Base-by-base conservation (phyloP, 2,329 filamentous ascomycete species). In the Talaromyces sp. region DNA sequence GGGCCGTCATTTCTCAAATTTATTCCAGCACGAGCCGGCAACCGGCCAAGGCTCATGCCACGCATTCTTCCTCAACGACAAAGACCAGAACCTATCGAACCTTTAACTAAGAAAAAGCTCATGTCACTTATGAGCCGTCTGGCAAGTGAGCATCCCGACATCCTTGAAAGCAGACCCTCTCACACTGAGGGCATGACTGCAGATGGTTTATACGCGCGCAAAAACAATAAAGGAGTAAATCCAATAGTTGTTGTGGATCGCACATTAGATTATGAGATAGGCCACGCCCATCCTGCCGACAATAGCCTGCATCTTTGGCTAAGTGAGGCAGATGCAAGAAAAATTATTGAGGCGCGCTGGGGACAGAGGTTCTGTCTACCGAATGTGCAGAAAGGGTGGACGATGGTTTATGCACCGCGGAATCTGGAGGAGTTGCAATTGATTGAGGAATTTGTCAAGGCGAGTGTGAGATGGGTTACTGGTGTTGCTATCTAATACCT, bases 351-450 rank as follows among this genome's bases (percentile, higher is more conserved):
- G 43, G 64, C 64, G 45, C 43, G 60, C 22, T 66, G 64, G 64
- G 64, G 64, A 3, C 64, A 62, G 54, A 39, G 59, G 10, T 66
- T 66, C 17, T 49, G 31, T 54, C 25, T 66, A 13, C 59, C 64
- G 8, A 17, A 27, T 17, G 35, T 27, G 1, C 64, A 56, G 35
- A 59, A n/a, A 13, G 64, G 60, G 2, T 66, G 33, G 41, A 59
- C 47, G 9, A 66, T 66, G 64, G 43, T 66, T 33, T 66, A 66
- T 47, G 64, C 64, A n/a, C 64, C 64, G 3, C 41, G 64, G 27
- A 58, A 62, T 43, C 37, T 11, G 8, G 43, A 19, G 52, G 64
- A 65, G 52, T 45, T 66, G 52, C n/a, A 52, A 22, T 7, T 59
- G n/a, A 37, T 66, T 50, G 64, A 62, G 43, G 13, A 62, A 11